Base-by-base conservation (phyloP, 768 basidiomycete genomes). In the Phallus indusiatus region DNA sequence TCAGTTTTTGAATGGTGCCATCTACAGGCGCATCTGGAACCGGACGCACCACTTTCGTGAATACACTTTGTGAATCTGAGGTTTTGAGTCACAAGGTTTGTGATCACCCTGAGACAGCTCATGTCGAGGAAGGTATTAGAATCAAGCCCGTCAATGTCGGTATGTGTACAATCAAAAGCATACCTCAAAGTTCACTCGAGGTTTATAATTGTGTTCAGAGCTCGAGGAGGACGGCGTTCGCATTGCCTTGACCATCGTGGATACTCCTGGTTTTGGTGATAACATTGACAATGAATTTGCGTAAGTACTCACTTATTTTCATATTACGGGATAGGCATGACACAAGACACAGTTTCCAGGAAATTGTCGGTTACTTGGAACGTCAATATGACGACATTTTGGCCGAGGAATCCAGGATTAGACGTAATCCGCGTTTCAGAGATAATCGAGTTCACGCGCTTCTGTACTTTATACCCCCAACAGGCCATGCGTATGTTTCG, bases 311-410 rank as follows among this genome's bases (percentile, higher is more conserved):
- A 33, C 54, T 48, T 48, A 22, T 55, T 49, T 60, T 20, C 1
- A 10, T 51, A 48, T 55, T 20, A 52, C 33, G 54, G 56, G 50
- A 56, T 47, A 16, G 47, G 36, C 16, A 33, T 60, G 18, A 47
- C 59, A 34, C 24, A 17, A 34, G 55, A 28, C 56, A 21, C 64
- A 97, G 95, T 57, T 99, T 98, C 75, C 88, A 90, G 71, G 96
- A 98, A 72, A 98, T 99, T 65, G 86, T 95, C 54, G 90, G 90
- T 62, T 82, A 98, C 75, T 85, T 99, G 64, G 96, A 99, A 72
- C 86, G 95, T 56, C 94, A 98, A 83, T 98, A 98, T 74, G 96
- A 99, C 62, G 94, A 99, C 67, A 95, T 97, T 69, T 78, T 99
- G 64, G 94, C 95, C 4, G 95, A 98, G 71, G 96, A 99, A 76